Conservation (phyloP, 2,329 filamentous ascomycete species). For the Diaporthe sp. region DNA sequence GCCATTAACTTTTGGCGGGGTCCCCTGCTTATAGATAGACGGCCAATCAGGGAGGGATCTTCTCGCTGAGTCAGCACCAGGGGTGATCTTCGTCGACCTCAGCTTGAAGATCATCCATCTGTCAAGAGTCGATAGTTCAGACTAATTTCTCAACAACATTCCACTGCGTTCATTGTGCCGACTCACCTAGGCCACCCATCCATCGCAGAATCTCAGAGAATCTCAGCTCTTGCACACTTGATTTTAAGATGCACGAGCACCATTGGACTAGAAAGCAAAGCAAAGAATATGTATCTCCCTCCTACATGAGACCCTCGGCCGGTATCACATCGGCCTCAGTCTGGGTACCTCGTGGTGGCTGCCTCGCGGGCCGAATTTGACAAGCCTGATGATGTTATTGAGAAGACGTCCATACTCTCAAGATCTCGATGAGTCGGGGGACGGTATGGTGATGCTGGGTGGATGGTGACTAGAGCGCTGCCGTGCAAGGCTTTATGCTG, state of each 20-base stretch:
- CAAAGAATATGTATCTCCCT: background rate
- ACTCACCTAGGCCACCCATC: background rate
- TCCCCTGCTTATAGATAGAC: background rate
- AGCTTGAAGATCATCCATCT: background rate
- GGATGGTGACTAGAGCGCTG: background rate
- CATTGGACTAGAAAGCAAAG: background rate
- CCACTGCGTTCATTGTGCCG: background rate
- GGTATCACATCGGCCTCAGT: background rate
- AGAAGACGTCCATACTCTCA: too few species aligned
- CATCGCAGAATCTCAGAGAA: background rate
- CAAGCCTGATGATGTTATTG: too few species aligned
- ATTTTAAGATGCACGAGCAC: background rate
- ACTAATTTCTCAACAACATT: constrained; percentile 27
- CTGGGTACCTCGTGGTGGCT: background rate
- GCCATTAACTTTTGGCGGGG: constrained; percentile 27
- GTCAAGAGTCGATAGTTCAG: background rate
- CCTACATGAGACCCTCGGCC: background rate
- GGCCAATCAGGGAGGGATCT: background rate
- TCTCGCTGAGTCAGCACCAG: background rate
- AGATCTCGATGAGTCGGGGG: background rate
- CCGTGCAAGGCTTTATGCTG: background rate
- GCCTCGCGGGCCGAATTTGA: background rate
- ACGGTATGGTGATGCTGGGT: background rate
- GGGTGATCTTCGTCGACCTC: background rate
- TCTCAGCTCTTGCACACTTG: background rate